Evolutionary conservation across 495 filamentous ascomycete genomes (phyloP).

Genomic region (Aspergillus asperescens): DNA sequence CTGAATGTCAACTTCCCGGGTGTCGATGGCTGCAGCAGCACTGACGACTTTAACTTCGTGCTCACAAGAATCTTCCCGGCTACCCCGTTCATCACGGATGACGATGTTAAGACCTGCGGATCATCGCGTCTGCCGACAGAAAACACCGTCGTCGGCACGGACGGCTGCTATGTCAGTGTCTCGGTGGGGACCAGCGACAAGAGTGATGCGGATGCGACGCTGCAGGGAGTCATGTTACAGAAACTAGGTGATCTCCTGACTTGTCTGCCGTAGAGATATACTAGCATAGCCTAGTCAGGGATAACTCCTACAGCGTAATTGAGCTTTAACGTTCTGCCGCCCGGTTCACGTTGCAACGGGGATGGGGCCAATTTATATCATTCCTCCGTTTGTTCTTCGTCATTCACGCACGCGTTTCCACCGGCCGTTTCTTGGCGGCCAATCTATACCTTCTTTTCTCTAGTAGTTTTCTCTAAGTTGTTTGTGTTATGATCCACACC

Average conservation of each 20-base stretch:
- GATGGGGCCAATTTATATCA: too few relatives aligned
- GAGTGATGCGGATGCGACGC: constrained; percentile 47
- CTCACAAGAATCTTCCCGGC: constrained; percentile 54
- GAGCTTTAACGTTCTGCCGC: too few relatives aligned
- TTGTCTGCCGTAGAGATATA: constrained; percentile 25
- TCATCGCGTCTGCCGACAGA: constrained; percentile 53
- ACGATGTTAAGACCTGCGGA: constrained; percentile 54
- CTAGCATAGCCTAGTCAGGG: background rate
- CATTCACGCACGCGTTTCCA: background rate
- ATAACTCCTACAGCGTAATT: too few relatives aligned
- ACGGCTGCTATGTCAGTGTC: constrained; percentile 56
- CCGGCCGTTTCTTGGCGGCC: constrained; percentile 1
- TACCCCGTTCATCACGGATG: constrained; percentile 39
- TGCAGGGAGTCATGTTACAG: constrained; percentile 51
- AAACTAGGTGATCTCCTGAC: constrained; percentile 51
- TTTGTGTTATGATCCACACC: too few relatives aligned
- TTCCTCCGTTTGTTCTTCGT: background rate
- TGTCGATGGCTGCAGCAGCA: constrained; percentile 42
- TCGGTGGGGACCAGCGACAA: constrained; percentile 59
- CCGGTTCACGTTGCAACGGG: too few relatives aligned
- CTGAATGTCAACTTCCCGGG: constrained; percentile 64
- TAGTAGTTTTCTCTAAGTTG: too few relatives aligned
- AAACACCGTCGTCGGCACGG: constrained; percentile 37
- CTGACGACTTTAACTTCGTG: constrained; percentile 54
- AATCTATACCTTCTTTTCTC: too few relatives aligned